Conservation (phyloP, 139 green algal genomes). For the Penium margaritaceum region DNA sequence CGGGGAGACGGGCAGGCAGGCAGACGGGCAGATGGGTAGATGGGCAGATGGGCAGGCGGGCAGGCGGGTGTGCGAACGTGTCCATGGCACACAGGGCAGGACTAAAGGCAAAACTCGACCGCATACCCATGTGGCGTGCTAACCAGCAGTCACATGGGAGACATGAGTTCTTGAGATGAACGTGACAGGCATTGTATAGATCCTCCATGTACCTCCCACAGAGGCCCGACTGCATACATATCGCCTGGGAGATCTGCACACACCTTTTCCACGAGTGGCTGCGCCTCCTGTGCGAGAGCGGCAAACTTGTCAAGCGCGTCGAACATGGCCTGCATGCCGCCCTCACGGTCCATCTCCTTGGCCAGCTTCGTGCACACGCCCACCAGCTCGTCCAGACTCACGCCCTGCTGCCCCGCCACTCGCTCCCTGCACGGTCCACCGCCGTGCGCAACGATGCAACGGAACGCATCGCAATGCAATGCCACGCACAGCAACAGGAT, state of each 20-base stretch:
- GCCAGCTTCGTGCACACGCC: conserved; percentile 86
- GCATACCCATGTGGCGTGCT: too few species aligned
- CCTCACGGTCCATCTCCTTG: conserved; percentile 75
- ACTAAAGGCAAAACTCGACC: not conserved
- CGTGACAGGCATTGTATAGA: too few species aligned
- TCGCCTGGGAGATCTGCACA: not conserved
- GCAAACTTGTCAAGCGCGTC: conserved; percentile 67
- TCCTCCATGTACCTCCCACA: too few species aligned
- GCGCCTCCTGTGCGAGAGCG: conserved; percentile 58
- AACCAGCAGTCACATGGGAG: too few species aligned
- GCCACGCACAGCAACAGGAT: too few species aligned
- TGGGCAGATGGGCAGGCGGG: not conserved
- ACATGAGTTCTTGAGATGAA: not conserved
- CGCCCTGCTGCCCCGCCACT: conserved; percentile 74
- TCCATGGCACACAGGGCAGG: not conserved
- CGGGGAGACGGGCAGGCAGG: too few species aligned
- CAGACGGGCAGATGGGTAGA: too few species aligned
- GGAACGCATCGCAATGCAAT: too few species aligned
- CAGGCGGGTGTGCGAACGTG: not conserved
- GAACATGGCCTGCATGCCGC: conserved; percentile 72
- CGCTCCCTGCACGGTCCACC: too few species aligned
- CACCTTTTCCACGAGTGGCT: conserved; percentile 64
- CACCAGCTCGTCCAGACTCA: conserved; percentile 93
- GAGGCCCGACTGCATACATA: not conserved
- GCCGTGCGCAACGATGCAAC: too few species aligned